Conservation (phyloP, 352 stramenopile species). For the Globisporangium mamillatum region DNA sequence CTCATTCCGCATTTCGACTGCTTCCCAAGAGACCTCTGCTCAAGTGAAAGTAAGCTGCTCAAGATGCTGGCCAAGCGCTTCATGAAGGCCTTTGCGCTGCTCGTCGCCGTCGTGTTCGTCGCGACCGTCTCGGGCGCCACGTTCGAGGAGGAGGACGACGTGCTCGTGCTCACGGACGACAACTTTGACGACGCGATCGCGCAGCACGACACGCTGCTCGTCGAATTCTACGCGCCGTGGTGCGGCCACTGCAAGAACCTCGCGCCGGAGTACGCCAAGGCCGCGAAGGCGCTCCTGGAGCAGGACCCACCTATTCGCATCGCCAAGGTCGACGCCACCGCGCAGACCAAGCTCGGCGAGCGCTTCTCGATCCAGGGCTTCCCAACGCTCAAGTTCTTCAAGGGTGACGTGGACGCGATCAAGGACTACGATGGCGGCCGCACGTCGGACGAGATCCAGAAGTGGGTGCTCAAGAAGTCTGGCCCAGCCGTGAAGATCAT, state of each 20-base stretch:
- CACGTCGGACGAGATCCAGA: conserved; percentile 83
- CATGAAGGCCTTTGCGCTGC: conserved; percentile 38
- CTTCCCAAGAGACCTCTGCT: conserved; percentile 5
- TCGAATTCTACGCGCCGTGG: conserved; percentile 95
- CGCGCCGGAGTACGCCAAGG: conserved; percentile 85
- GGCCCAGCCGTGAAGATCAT: conserved; percentile 86
- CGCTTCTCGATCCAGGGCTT: conserved; percentile 86
- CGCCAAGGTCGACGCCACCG: conserved; percentile 88
- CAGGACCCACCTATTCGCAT: conserved; percentile 73
- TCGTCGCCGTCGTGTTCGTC: conserved; percentile 47
- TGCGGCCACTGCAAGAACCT: conserved; percentile 95
- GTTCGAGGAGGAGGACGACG: conserved; percentile 87
- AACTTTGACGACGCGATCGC: conserved; percentile 90
- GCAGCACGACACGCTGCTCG: conserved; percentile 84
- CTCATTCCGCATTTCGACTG: conserved; percentile 48
- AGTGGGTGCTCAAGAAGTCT: conserved; percentile 91
- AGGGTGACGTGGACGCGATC: conserved; percentile 68
- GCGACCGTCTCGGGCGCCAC: conserved; percentile 32
- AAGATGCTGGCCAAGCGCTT: conserved; percentile 66
- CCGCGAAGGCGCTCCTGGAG: conserved; percentile 78
- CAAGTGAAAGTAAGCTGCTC: conserved; percentile 12
- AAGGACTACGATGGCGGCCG: conserved; percentile 90
- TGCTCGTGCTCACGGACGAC: conserved; percentile 89
- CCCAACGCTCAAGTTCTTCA: conserved; percentile 93
- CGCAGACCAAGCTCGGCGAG: conserved; percentile 72